Base-by-base conservation (phyloP, 148 eudicot species). In the Rhododendron mucronatum region DNA sequence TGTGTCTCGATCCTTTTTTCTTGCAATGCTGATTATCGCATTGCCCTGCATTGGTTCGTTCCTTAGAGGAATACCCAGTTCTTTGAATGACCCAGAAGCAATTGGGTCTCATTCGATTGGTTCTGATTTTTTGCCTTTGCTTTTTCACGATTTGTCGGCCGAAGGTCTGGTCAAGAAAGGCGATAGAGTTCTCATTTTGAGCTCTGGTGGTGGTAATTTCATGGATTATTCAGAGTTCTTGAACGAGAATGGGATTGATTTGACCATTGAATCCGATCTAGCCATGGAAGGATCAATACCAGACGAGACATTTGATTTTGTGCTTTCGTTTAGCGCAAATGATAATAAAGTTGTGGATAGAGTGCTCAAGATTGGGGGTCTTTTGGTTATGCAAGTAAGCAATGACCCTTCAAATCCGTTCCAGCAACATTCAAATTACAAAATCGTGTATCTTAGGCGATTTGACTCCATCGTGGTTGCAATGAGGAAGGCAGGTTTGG, bases 1-100 rank as follows among this genome's bases (percentile, higher is more conserved):
- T 7, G n/a, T 90, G 35, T 90, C 91, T 30, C 85, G 91, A 47
- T 92, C 92, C 45, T 80, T 92, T 51, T 87, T 89, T 78, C 59
- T 92, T 41, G 89, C 89, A 18, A 81, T 90, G 78, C 33, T 88
- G 47, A 80, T 92, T 5, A 53, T 89, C 30, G 51, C 89, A 85
- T 87, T 92, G 88, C 92, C 92, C 45, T 88, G 83, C 11, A 82
- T 92, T 80, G 83, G 85, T 12, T 88, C 91, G 5, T 12, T 83
- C 20, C 20, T 86, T 7, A 79, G 86, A 82, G 86, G 89, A 23
- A 75, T 87, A 18, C 61, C 87, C 28, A 28, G 39, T 84, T 80
- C 82, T 37, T 2, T 37, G 1, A 10, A 83, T 50, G 89, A 88
- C 35, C 37, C 80, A 3, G 57, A 86, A 30, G 55, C 15, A 13